These are phyloP conservation scores for Graphilbum ipis-grandicollis DNA, from an alignment of 2,329 filamentous ascomycete genomes.

Conservation along the genomic window DNA sequence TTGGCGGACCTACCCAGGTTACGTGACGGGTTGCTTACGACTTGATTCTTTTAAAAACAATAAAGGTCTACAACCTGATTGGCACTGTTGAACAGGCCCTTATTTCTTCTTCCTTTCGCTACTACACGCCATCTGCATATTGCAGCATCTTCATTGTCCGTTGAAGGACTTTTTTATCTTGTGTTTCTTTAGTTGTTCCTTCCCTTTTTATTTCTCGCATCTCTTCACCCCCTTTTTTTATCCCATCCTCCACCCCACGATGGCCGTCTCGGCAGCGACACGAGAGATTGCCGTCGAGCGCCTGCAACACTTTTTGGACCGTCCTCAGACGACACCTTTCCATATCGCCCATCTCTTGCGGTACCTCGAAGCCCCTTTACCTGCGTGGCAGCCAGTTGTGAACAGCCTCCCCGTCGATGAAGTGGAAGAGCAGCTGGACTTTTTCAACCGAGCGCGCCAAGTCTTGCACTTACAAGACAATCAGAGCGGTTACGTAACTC, in stretches of 20 bases:
- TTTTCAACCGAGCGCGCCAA: not conserved
- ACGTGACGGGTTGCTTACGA: too few species aligned
- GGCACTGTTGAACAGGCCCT: too few species aligned
- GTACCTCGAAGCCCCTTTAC: not conserved
- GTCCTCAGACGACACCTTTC: not conserved
- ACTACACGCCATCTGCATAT: too few species aligned
- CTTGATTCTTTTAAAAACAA: too few species aligned
- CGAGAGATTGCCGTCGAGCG: not conserved
- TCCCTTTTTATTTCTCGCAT: too few species aligned
- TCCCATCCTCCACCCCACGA: not conserved
- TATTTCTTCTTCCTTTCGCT: too few species aligned
- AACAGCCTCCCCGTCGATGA: not conserved
- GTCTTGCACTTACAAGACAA: not conserved
- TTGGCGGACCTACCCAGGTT: too few species aligned
- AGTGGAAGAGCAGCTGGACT: not conserved
- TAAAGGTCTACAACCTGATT: too few species aligned
- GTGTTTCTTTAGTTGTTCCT: too few species aligned
- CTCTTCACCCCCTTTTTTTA: too few species aligned
- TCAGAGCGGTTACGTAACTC: not conserved
- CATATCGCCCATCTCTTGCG: not conserved
- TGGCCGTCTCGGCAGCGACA: not conserved
- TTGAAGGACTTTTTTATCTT: too few species aligned
- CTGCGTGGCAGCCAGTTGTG: not conserved
- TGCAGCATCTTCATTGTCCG: too few species aligned
- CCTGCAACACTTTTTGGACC: not conserved